phyloP scores from a whole-genome alignment of 768 basidiomycete genomes.

The Hericium erinaceus region DNA sequence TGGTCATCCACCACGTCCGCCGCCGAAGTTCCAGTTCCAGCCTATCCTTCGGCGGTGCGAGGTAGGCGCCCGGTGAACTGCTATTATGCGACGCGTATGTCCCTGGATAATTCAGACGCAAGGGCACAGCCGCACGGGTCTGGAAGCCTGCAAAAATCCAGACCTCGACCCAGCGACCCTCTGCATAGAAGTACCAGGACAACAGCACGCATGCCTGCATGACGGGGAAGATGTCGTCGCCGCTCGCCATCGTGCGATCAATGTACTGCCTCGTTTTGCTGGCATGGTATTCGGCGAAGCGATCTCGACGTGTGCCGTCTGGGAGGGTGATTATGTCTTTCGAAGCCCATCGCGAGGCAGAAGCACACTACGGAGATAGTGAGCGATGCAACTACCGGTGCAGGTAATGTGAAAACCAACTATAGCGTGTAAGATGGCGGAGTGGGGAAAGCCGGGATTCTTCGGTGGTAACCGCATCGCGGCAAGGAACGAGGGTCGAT shows the following conservation, averaged over 20 bases:
- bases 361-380: conserved; percentile 52
- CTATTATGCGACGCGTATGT: conserved; percentile 64
- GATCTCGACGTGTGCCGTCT: conserved; percentile 72
- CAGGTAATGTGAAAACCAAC: conserved; percentile 29
- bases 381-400: conserved; percentile 2
- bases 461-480: conserved; percentile 74
- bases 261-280: conserved; percentile 83
- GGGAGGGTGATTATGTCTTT: conserved; percentile 55
- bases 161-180: conserved; percentile 84
- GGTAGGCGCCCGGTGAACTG: conserved; percentile 67
- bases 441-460: conserved; percentile 80
- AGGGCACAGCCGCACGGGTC: conserved; percentile 70
- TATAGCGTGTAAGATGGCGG: conserved; percentile 86
- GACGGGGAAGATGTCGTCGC: conserved; percentile 78
- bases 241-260: conserved; percentile 84
- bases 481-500: conserved; percentile 70
- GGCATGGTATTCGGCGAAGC: conserved; percentile 82
- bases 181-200: conserved; percentile 88
- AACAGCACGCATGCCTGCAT: conserved; percentile 82
- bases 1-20: conserved; percentile 88
- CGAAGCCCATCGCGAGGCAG: conserved; percentile 76
- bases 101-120: conserved; percentile 79
- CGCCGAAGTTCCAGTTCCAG: conserved; percentile 71
- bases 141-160: conserved; percentile 88
- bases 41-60: conserved; percentile 68